Conservation (phyloP, 768 basidiomycete genomes). For the Tulasnella sp. region DNA sequence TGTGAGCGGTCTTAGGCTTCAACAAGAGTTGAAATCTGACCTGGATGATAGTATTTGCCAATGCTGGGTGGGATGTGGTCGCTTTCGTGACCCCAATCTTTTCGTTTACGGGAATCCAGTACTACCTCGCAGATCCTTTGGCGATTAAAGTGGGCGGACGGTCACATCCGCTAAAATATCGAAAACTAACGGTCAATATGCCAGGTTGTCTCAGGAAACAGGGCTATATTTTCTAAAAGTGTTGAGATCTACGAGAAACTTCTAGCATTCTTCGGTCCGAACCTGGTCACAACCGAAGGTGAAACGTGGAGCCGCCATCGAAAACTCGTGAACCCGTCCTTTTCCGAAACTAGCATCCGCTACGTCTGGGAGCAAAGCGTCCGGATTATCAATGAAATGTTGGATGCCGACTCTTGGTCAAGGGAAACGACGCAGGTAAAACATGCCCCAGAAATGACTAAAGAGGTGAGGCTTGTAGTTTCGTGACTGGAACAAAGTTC, state of each 20-base stretch:
- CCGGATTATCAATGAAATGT: slow-evolving; percentile 21
- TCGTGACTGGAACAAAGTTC: no score
- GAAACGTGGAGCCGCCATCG: slow-evolving; percentile 15
- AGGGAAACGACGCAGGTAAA: neutral
- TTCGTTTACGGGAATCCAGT: neutral
- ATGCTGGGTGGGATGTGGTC: slow-evolving; percentile 20
- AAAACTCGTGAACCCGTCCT: neutral
- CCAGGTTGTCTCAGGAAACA: neutral
- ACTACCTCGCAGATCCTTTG: slow-evolving; percentile 1
- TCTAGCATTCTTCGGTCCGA: neutral
- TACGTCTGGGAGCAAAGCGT: neutral
- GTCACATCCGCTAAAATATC: neutral
- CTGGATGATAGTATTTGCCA: neutral
- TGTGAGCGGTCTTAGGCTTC: neutral
- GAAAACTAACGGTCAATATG: neutral
- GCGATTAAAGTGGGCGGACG: slow-evolving; percentile 13
- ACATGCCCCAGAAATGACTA: neutral
- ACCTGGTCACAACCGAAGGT: slow-evolving; percentile 23
- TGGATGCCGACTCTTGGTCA: neutral
- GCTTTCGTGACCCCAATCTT: neutral
- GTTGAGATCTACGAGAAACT: neutral
- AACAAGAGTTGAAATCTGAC: neutral
- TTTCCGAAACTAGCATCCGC: slow-evolving; percentile 1
- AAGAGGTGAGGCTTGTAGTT: neutral
- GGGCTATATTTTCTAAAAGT: slow-evolving; percentile 9